Evolutionary conservation across 768 basidiomycete species (phyloP), one percentile per base, ranked within the genome.

Genomic region (Pulveroboletus sp.): DNA sequence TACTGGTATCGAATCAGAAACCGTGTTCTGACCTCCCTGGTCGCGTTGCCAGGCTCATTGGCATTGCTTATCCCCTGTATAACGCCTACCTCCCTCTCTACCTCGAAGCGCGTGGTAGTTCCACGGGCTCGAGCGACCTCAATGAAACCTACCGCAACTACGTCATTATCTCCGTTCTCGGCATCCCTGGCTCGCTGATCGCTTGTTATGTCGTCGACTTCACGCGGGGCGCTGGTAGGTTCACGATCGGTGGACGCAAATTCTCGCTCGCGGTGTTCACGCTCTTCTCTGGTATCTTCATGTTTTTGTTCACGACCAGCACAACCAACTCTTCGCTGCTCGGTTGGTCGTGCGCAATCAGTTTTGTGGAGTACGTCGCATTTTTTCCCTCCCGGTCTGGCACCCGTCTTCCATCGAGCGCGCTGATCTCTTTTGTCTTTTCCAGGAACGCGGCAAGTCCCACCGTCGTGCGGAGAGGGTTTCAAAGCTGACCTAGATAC

Each of bases 41-140:
- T 12, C 32, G 19, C 11, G 19, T 34, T 22, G 1, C 26, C 66
- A 76, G 70, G 29, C 55, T 76, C 23, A 74, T 79, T 42, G 80
- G 79, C 8, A 70, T 80, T 2, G 78, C 76, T 7, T 81, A 76
- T 55, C 80, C 80, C 6, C 67, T 81, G 3, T 79, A 74, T 66
- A 79, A 70, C 47, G 61, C 69, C 4, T 82, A 80, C 64, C 67
- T 82, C 20, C 75, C 80, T 4, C 62, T 76, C 1, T 78, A 78
- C 54, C 72, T 79, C 19, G 63, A 59, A 27, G 62, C 67, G 14
- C 71, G 67, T 26, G 62, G 70, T 46, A 54, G 68, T 0, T 36
- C 59, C 35, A 55, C 60, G 9, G 53, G 56, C 10, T 13, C 63
- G 5, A 47, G 62, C 11, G 59, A 53, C 30, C 55, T 71, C 0